Evolutionary conservation across 495 filamentous ascomycete genomes (phyloP), one percentile per base, ranked within the genome.

Genomic region (Daldinia loculata): DNA sequence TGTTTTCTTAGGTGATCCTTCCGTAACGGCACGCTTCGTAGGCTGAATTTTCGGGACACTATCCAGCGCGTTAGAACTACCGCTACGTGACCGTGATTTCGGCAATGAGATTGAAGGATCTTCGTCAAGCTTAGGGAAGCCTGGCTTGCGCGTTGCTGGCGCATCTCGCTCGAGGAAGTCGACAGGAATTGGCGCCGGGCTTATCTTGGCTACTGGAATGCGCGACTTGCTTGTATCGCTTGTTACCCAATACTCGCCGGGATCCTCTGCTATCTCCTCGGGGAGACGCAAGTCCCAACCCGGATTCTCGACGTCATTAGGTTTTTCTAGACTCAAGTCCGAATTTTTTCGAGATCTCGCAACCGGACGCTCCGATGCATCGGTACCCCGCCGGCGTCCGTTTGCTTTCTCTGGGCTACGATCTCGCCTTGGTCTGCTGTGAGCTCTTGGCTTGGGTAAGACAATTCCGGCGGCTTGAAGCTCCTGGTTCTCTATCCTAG

Each of bases 401-500:
- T 73, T 82, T 22, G 57, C 38, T 39, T 72, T 72, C 5, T 76
- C 72, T 45, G 52, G 73, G 41, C 76, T 77, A 30, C 69, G 75
- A 52, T 78, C 75, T 29, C 78, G 80, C 53, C 85, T 86, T 38
- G 87, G 86, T 71, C 87, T 87, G 74, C 88, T 92, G 34, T 80
- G 74, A 48, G 83, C 80, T 51, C 90, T 86, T 52, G 88, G 84
- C 39, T 86, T 89, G 11, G 90, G 88, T 26, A 94, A 82, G 38
- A 88, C 80, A 64, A 95, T 89, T 7, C 93, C 94, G 3, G 93
- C 93, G 75, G 92, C 93, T 72, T 96, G 92, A 68, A 98, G 83
- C 78, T 99, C 95, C 78, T 93, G 87, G 74, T 86, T 97, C 82
- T 99, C 95, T 72, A 99, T 99, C 76, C 88, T 86, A 34, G 93